These are phyloP conservation scores for Teunomyces kruisii DNA, from an alignment of 805 yeast species.

Conservation along the genomic window DNA sequence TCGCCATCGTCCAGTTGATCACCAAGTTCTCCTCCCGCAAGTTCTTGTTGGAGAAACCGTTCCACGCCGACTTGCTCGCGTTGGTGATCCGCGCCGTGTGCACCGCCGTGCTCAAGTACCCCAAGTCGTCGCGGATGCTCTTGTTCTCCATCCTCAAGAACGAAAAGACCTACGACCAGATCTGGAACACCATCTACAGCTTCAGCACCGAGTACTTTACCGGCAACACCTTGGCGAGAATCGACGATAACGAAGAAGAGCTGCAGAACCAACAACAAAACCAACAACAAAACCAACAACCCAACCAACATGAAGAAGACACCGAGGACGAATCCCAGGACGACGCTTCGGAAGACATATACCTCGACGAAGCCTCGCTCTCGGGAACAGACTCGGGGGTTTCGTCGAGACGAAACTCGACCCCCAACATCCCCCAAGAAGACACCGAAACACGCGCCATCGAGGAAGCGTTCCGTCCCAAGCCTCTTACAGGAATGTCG, in stretches of 20 bases:
- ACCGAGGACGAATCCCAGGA: conserved; percentile 9
- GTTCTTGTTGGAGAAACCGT: conserved; percentile 36
- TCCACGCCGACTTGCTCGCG: conserved; percentile 58
- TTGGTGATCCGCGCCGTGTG: conserved; percentile 57
- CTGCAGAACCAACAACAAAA: too few relatives aligned
- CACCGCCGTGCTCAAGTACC: conserved; percentile 50
- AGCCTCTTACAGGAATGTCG: conserved; percentile 62
- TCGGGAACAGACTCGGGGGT: conserved; percentile 1
- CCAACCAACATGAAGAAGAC: conserved; percentile 1
- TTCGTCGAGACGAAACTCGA: background rate
- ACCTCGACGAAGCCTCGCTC: background rate
- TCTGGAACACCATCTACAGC: conserved; percentile 33
- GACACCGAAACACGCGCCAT: conserved; percentile 21
- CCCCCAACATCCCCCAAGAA: background rate
- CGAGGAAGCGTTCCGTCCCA: conserved; percentile 46
- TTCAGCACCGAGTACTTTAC: conserved; percentile 23
- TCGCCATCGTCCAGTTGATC: conserved; percentile 44
- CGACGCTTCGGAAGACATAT: conserved; percentile 7
- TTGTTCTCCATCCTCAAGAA: conserved; percentile 49
- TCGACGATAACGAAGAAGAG: conserved; percentile 5
- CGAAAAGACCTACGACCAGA: conserved; percentile 34
- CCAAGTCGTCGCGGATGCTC: conserved; percentile 53
- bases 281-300: too few relatives aligned
- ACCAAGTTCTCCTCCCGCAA: conserved; percentile 33
- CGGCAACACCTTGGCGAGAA: conserved; percentile 16